Evolutionary conservation across 768 basidiomycete genomes (phyloP).

Genomic region (Antrodiella citrinella): DNA sequence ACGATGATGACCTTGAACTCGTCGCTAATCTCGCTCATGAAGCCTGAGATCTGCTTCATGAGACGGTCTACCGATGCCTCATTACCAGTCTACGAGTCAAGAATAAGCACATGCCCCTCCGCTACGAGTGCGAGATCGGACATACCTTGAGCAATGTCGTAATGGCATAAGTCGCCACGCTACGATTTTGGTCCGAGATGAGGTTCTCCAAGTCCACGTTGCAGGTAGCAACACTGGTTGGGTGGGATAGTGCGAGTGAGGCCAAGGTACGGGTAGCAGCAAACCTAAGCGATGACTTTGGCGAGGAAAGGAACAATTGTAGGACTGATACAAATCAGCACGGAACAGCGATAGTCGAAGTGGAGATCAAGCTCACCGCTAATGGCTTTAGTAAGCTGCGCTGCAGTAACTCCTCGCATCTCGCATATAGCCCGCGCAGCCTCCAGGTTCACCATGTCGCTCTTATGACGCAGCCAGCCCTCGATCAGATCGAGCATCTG

Average conservation of each 20-base stretch:
- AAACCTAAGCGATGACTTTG: slow-evolving; percentile 92
- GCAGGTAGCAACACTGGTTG: slow-evolving; percentile 79
- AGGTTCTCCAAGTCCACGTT: slow-evolving; percentile 96
- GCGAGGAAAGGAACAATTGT: slow-evolving; percentile 92
- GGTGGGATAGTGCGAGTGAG: slow-evolving; percentile 78
- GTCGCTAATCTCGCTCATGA: slow-evolving; percentile 99
- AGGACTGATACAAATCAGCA: slow-evolving; percentile 53
- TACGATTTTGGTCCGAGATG: slow-evolving; percentile 91
- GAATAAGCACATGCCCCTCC: background rate
- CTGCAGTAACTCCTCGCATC: slow-evolving; percentile 73
- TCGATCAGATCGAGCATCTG: slow-evolving; percentile 93
- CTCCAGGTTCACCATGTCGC: slow-evolving; percentile 99
- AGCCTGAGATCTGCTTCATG: slow-evolving; percentile 98
- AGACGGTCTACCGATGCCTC: slow-evolving; percentile 97
- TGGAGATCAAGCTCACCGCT: too few relatives aligned
- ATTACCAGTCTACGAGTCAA: slow-evolving; percentile 73
- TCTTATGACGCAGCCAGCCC: slow-evolving; percentile 94
- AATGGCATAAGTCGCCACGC: slow-evolving; percentile 97
- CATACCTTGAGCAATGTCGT: slow-evolving; percentile 91
- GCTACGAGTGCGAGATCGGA: background rate
- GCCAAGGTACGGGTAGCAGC: slow-evolving; percentile 95
- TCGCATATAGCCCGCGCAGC: slow-evolving; percentile 97
- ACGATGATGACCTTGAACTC: slow-evolving; percentile 99
- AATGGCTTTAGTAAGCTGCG: slow-evolving; percentile 81
- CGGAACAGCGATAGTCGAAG: slow-evolving; percentile 6